phyloP scores from a whole-genome alignment of 139 green algal species.

The Astrephomene gubernaculifera region DNA sequence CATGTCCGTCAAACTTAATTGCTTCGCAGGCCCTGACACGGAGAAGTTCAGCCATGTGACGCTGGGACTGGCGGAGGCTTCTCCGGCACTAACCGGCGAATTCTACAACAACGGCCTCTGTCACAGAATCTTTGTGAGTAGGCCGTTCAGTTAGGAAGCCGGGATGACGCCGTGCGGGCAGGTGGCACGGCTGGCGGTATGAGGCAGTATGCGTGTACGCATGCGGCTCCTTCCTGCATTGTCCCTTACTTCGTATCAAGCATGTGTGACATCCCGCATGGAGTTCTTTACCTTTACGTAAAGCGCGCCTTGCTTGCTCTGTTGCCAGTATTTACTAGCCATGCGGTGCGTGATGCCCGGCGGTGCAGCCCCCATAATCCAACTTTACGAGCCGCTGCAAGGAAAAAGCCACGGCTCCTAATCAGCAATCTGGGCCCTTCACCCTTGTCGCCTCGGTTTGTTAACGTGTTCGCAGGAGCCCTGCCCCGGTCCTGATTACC shows the following conservation, averaged over 20 bases:
- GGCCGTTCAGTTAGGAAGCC: too few relatives aligned
- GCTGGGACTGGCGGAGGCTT: background rate
- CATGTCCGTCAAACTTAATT: background rate
- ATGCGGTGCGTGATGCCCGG: background rate
- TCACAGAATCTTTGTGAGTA: background rate
- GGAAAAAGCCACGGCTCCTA: too few relatives aligned
- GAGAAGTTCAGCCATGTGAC: slow-evolving; percentile 13
- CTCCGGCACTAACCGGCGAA: background rate
- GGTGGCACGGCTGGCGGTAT: too few relatives aligned
- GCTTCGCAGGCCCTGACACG: slow-evolving; percentile 4
- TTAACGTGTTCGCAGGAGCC: background rate
- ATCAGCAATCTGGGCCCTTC: too few relatives aligned
- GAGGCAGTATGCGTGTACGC: background rate
- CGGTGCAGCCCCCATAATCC: background rate
- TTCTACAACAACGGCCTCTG: slow-evolving; percentile 2
- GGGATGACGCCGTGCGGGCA: too few relatives aligned
- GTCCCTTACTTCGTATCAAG: background rate
- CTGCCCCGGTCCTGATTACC: slow-evolving; percentile 12
- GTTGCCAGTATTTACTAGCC: too few relatives aligned
- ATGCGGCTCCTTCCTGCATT: background rate
- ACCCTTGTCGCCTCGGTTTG: too few relatives aligned
- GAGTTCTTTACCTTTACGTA: background rate
- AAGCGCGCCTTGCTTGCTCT: too few relatives aligned
- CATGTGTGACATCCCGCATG: background rate
- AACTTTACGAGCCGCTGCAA: background rate